Percentiles rank a stretch among this genome's conserved stretches.
phyloP scores from a whole-genome alignment of 805 yeast genomes.

The Komagataella pseudopastoris region DNA sequence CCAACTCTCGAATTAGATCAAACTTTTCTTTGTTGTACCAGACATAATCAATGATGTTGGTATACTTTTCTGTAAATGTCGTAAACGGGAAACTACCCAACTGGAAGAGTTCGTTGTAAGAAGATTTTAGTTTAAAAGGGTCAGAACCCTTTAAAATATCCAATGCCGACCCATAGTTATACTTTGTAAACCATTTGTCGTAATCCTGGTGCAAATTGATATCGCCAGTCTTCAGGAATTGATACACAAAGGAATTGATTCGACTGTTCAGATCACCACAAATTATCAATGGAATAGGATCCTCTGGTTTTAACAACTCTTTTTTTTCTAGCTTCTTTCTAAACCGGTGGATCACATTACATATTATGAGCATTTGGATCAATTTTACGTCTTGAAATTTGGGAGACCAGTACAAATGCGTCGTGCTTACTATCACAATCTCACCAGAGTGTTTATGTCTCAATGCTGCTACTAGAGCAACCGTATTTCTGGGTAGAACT shows the following conservation, averaged over 20 bases:
- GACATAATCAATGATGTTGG: conserved; percentile 43
- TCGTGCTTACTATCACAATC: conserved; percentile 34
- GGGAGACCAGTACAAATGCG: conserved; percentile 48
- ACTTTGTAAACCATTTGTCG: conserved; percentile 9
- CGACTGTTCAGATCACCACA: conserved; percentile 47
- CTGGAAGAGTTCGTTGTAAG: conserved; percentile 14
- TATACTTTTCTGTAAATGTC: conserved; percentile 34
- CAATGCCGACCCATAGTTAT: conserved; percentile 6
- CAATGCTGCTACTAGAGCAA: conserved; percentile 36
- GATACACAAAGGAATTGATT: conserved; percentile 33
- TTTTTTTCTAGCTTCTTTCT: not conserved
- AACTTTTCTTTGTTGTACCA: conserved; percentile 33
- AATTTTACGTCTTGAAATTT: conserved; percentile 40
- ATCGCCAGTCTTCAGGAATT: conserved; percentile 15
- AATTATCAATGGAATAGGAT: conserved; percentile 16
- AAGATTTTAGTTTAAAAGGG: conserved; percentile 10
- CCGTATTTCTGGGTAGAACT: conserved; percentile 37
- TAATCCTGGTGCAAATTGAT: conserved; percentile 9
- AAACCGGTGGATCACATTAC: not conserved
- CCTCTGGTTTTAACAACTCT: not conserved
- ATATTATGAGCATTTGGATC: conserved; percentile 33
- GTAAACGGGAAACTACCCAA: conserved; percentile 16
- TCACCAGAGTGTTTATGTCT: conserved; percentile 27
- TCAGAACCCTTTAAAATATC: not conserved
- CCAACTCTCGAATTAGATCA: conserved; percentile 28